phyloP scores from a whole-genome alignment of 176 grass and related monocot species.

The Coix lacrymajobi region DNA sequence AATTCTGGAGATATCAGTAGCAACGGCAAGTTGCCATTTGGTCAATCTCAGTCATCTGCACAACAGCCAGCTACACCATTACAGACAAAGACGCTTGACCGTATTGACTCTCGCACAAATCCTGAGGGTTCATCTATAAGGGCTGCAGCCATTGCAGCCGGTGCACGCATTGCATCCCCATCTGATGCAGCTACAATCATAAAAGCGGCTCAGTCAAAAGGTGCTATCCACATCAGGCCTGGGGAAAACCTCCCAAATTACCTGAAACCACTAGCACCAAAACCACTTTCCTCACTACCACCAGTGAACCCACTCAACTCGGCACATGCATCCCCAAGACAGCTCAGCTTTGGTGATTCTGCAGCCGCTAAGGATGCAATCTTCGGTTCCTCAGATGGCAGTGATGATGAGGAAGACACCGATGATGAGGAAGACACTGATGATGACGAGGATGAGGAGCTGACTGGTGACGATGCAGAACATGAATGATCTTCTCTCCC shows the following conservation, averaged over 20 bases:
- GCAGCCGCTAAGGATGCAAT: constrained; percentile 39
- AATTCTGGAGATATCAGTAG: not conserved
- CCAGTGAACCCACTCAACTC: constrained; percentile 9
- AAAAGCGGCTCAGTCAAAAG: constrained; percentile 52
- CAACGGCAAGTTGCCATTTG: constrained; percentile 34
- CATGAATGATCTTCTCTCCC: constrained; percentile 30
- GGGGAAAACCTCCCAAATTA: constrained; percentile 40
- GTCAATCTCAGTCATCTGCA: constrained; percentile 23
- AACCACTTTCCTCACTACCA: not conserved
- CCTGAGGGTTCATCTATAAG: constrained; percentile 40
- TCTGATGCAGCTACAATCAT: constrained; percentile 60
- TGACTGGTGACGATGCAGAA: constrained; percentile 25
- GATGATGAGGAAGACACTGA: constrained; percentile 31
- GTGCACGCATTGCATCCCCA: constrained; percentile 46
- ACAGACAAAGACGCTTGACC: constrained; percentile 15
- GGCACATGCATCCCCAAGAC: constrained; percentile 14
- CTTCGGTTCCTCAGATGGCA: constrained; percentile 43
- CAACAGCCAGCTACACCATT: constrained; percentile 14
- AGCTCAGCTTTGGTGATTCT: constrained; percentile 20
- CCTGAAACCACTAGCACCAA: constrained; percentile 44
- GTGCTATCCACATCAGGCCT: constrained; percentile 38
- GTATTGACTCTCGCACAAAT: not conserved
- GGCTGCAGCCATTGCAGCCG: constrained; percentile 53
- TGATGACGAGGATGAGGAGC: constrained; percentile 13
- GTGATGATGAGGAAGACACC: constrained; percentile 18